A percentile compares a stretch with the other conserved stretches of the same genome.
Conservation (phyloP, 2,329 filamentous ascomycete species). For the Geosmithia morbida region DNA sequence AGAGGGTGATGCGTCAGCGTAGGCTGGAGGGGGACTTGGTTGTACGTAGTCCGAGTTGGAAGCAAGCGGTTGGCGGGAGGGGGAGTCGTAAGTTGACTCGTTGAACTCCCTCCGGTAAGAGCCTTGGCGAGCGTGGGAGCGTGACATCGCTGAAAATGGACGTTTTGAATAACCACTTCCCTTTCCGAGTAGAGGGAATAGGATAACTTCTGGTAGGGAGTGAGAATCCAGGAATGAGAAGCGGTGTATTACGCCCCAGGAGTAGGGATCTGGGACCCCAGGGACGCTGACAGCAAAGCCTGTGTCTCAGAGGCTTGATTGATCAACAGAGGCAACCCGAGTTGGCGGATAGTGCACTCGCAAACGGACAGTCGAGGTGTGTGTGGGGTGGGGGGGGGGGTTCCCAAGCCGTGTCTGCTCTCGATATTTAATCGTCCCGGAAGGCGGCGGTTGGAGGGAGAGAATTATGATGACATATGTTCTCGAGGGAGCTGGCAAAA, state of each 20-base stretch:
- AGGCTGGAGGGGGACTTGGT: slow-evolving; percentile 7
- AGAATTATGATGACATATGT: not conserved
- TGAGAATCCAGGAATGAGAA: not conserved
- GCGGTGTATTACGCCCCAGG: not conserved
- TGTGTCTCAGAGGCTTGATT: not conserved
- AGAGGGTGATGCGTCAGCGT: slow-evolving; percentile 11
- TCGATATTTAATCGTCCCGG: not conserved
- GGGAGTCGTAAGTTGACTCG: slow-evolving; percentile 8
- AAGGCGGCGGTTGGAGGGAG: not conserved
- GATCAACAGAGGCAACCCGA: not conserved
- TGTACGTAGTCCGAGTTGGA: slow-evolving; percentile 5
- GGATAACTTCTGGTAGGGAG: not conserved
- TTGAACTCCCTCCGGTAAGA: slow-evolving; percentile 21
- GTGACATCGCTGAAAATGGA: not conserved
- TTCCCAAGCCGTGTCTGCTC: not conserved
- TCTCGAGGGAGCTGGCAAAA: not conserved
- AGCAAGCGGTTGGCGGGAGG: slow-evolving; percentile 5
- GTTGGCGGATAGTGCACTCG: not conserved
- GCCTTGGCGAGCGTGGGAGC: slow-evolving; percentile 13
- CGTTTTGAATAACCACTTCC: not conserved
- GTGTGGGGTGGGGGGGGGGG: no score
- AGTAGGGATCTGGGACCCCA: not conserved
- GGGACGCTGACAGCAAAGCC: not conserved
- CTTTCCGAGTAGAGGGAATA: not conserved
- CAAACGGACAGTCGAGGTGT: not conserved